These are phyloP conservation scores for Didymosphaeria variabile DNA, from an alignment of 2,329 filamentous ascomycete species.

Conservation along the genomic window DNA sequence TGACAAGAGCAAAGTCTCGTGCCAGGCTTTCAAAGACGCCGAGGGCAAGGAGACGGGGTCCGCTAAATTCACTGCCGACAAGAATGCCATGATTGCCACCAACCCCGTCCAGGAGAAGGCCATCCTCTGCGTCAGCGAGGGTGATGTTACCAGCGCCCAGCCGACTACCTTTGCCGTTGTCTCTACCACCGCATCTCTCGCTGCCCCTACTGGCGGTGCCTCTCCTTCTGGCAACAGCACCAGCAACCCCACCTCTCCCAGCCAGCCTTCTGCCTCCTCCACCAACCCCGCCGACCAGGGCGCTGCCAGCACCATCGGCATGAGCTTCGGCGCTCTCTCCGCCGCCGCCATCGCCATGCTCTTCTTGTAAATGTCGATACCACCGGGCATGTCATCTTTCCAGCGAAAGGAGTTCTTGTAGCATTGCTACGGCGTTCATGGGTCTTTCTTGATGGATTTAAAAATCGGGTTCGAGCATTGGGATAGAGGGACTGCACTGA, in stretches of 20 bases:
- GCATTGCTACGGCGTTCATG: conserved; percentile 10
- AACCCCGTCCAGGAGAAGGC: conserved; percentile 33
- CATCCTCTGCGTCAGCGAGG: conserved; percentile 23
- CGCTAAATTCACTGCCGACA: conserved; percentile 28
- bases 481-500: conserved; percentile 1
- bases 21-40: conserved; percentile 36
- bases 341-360: conserved; percentile 14
- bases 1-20: conserved; percentile 25
- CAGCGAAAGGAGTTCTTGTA: conserved; percentile 6
- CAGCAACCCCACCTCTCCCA: conserved; percentile 12
- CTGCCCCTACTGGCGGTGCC: conserved; percentile 9
- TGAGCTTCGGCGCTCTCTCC: conserved; percentile 18
- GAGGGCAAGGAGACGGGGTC: conserved; percentile 30
- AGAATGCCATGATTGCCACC: conserved; percentile 33
- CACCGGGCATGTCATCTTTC: not conserved
- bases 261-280: not conserved
- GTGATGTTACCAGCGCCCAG: conserved; percentile 9
- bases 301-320: conserved; percentile 8
- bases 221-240: conserved; percentile 6
- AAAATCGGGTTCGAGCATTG: not conserved
- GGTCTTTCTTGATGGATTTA: not conserved
- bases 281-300: not conserved
- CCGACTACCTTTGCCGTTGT: conserved; percentile 13
- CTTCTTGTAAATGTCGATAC: conserved; percentile 13
- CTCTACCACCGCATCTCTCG: conserved; percentile 13